These are phyloP conservation scores for Colletotrichum camelliae DNA, from an alignment of 2,329 filamentous ascomycete genomes.

Conservation along the genomic window DNA sequence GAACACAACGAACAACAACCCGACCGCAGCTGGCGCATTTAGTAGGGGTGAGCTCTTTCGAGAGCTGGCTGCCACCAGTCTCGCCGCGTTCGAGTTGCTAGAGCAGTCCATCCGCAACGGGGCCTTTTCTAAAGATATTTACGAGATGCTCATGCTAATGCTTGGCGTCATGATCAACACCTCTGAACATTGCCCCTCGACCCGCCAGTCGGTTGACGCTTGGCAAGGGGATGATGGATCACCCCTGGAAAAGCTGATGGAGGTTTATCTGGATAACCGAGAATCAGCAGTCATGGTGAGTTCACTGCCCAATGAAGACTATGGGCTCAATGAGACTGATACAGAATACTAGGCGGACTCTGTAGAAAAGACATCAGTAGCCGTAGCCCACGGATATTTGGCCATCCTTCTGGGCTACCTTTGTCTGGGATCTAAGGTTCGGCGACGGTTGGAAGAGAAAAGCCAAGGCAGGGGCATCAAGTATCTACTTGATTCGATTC, in stretches of 20 bases:
- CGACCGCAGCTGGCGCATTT: slow-evolving; percentile 71
- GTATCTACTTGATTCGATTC: slow-evolving; percentile 56
- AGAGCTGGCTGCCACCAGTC: slow-evolving; percentile 53
- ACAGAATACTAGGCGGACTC: slow-evolving; percentile 62
- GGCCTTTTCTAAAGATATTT: slow-evolving; percentile 51
- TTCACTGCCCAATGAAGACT: slow-evolving; percentile 8
- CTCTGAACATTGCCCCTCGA: slow-evolving; percentile 74
- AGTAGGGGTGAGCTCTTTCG: slow-evolving; percentile 62
- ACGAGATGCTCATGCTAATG: slow-evolving; percentile 78
- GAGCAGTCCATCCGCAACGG: slow-evolving; percentile 53
- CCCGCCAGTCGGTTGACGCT: slow-evolving; percentile 48
- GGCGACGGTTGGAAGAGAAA: slow-evolving; percentile 45
- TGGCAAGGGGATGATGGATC: slow-evolving; percentile 41
- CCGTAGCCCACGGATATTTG: slow-evolving; percentile 86
- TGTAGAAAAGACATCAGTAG: slow-evolving; percentile 76
- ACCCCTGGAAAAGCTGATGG: slow-evolving; percentile 64
- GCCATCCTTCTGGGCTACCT: slow-evolving; percentile 85
- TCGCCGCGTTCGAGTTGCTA: slow-evolving; percentile 54
- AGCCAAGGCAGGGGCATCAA: slow-evolving; percentile 49
- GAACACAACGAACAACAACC: slow-evolving; percentile 85
- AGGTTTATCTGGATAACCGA: slow-evolving; percentile 71
- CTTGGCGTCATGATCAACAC: slow-evolving; percentile 89
- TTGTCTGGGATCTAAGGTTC: slow-evolving; percentile 60
- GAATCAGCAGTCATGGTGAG: slow-evolving; percentile 72
- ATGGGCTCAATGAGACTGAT: neutral